These are phyloP conservation scores for Chalara sp. DNA, from an alignment of 2,329 filamentous ascomycete species.

Conservation along the genomic window DNA sequence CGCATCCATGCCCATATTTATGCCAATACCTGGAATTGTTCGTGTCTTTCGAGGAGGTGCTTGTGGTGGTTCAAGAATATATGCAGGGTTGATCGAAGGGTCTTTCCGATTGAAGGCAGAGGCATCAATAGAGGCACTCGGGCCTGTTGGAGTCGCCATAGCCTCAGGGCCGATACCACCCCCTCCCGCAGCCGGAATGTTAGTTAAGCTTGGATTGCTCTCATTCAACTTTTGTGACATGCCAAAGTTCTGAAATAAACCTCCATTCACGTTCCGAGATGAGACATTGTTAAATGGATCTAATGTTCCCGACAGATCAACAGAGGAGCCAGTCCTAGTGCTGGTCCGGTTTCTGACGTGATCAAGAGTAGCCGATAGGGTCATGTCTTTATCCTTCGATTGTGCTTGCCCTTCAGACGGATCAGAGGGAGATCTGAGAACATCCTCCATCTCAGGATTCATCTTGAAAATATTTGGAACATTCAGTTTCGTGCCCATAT, in stretches of 20 bases:
- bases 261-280: slow-evolving; percentile 20
- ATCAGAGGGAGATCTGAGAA: slow-evolving; percentile 30
- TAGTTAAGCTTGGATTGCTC: slow-evolving; percentile 28
- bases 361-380: slow-evolving; percentile 12
- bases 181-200: slow-evolving; percentile 24
- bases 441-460: slow-evolving; percentile 53
- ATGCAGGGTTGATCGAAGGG: slow-evolving; percentile 19
- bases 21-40: slow-evolving; percentile 25
- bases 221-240: slow-evolving; percentile 28
- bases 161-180: slow-evolving; percentile 40
- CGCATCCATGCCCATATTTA: slow-evolving; percentile 28
- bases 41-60: slow-evolving; percentile 36
- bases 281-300: slow-evolving; percentile 29
- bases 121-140: slow-evolving; percentile 35
- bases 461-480: slow-evolving; percentile 82
- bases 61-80: slow-evolving; percentile 36
- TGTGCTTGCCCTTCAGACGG: slow-evolving; percentile 17
- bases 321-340: slow-evolving; percentile 16
- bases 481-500: slow-evolving; percentile 75
- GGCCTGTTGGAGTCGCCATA: slow-evolving; percentile 56
- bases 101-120: slow-evolving; percentile 22
- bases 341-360: slow-evolving; percentile 20
- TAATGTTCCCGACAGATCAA: slow-evolving; percentile 14
- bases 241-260: slow-evolving; percentile 25
- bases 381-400: slow-evolving; percentile 15